phyloP scores from a whole-genome alignment of 305 asterid genomes.

The Solanum hybrid region DNA sequence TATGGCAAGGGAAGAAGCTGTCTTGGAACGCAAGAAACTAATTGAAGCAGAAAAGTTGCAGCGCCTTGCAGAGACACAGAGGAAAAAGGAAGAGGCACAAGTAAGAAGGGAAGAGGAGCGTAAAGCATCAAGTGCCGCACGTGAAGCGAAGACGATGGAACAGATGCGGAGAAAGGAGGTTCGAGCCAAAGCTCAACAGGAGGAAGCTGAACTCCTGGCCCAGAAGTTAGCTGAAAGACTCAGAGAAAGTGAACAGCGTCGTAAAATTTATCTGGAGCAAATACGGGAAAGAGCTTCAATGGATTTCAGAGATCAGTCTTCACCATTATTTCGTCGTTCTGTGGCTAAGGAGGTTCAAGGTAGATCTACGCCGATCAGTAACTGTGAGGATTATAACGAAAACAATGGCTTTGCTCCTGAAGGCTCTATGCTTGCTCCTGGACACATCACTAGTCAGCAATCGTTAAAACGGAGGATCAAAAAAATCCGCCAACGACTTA shows the following conservation, averaged over 20 bases:
- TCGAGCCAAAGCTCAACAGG: constrained; percentile 90
- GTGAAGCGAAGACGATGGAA: constrained; percentile 95
- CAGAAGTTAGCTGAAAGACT: constrained; percentile 94
- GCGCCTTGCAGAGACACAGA: constrained; percentile 87
- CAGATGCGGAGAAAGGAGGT: constrained; percentile 86
- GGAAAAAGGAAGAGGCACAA: constrained; percentile 96
- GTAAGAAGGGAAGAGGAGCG: constrained; percentile 98
- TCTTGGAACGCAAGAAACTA: constrained; percentile 83
- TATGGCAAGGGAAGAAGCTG: constrained; percentile 98
- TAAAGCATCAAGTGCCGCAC: constrained; percentile 96
- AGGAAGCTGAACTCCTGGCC: constrained; percentile 98
- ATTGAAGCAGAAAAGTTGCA: constrained; percentile 97
- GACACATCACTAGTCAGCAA: constrained; percentile 51
- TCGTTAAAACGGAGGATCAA: constrained; percentile 75
- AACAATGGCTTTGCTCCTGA: constrained; percentile 33
- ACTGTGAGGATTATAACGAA: constrained; percentile 49
- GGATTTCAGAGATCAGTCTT: constrained; percentile 99
- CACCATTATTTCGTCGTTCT: constrained; percentile 85
- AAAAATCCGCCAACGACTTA: constrained; percentile 81
- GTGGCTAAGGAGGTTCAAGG: constrained; percentile 64
- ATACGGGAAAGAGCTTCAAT: constrained; percentile 95
- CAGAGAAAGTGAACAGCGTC: constrained; percentile 89
- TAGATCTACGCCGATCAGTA: constrained; percentile 35
- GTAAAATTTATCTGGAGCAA: constrained; percentile 92
- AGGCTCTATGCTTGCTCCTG: constrained; percentile 31